These are phyloP conservation scores for Lepidium didymum DNA, from an alignment of 345 rosid genomes.

Conservation along the genomic window DNA sequence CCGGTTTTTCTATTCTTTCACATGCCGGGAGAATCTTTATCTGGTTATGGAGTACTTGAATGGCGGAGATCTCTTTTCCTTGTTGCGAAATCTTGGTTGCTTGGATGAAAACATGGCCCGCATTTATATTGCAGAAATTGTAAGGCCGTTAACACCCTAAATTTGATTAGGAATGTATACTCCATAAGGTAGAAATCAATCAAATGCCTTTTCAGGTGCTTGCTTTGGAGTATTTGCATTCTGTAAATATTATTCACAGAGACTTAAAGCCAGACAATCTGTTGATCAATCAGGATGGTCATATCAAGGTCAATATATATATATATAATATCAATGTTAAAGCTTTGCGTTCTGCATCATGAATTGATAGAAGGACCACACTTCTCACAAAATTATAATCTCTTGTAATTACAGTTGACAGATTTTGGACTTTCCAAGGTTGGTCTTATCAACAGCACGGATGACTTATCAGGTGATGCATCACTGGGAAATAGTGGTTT, in stretches of 20 bases:
- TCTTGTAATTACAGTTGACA: constrained; percentile 73
- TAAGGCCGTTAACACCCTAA: constrained; percentile 37
- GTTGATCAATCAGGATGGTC: constrained; percentile 98
- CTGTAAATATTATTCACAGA: constrained; percentile 87
- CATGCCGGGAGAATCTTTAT: constrained; percentile 96
- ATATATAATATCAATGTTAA: background rate
- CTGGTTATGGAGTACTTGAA: constrained; percentile 97
- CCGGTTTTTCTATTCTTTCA: constrained; percentile 94
- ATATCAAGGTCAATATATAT: constrained; percentile 68
- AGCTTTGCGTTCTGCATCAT: background rate
- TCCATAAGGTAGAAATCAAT: background rate
- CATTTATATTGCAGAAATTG: constrained; percentile 90
- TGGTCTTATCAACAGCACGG: constrained; percentile 95
- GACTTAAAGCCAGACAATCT: constrained; percentile 97
- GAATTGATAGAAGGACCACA: background rate
- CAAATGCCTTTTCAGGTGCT: constrained; percentile 65
- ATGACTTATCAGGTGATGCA: constrained; percentile 74
- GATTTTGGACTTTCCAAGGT: constrained; percentile 98
- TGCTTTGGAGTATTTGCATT: constrained; percentile 96
- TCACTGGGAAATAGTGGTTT: constrained; percentile 48
- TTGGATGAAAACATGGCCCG: constrained; percentile 93
- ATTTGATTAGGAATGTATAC: background rate
- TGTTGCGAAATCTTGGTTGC: constrained; percentile 86
- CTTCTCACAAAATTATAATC: constrained; percentile 23
- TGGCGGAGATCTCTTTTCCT: constrained; percentile 94